These are phyloP conservation scores for Firmiana major DNA, from an alignment of 345 rosid species.

Conservation along the genomic window DNA sequence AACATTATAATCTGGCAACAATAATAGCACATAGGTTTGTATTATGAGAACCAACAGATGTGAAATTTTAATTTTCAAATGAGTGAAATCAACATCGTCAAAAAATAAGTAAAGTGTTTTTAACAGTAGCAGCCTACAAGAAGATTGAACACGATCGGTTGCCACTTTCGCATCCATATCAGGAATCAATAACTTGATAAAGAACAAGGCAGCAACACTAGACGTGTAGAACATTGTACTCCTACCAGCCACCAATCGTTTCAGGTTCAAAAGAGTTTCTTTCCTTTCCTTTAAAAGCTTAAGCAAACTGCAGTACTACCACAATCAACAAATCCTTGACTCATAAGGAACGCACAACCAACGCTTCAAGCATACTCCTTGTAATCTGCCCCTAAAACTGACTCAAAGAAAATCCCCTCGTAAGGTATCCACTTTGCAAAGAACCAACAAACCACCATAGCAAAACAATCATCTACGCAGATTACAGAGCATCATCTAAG, in stretches of 20 bases:
- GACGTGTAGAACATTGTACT: neutral
- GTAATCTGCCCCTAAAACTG: slow-evolving; percentile 32
- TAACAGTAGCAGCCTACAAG: neutral
- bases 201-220: neutral
- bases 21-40: neutral
- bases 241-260: neutral
- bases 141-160: neutral
- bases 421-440: slow-evolving; percentile 50
- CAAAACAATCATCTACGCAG: slow-evolving; percentile 48
- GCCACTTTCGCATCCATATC: neutral
- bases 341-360: slow-evolving; percentile 58
- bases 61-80: neutral
- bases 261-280: neutral
- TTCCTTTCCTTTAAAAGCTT: neutral
- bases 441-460: slow-evolving; percentile 51
- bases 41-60: neutral
- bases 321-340: slow-evolving; percentile 23
- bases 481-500: slow-evolving; percentile 62
- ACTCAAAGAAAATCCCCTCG: slow-evolving; percentile 47
- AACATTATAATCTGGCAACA: neutral
- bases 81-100: neutral
- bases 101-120: neutral
- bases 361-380: slow-evolving; percentile 44
- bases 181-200: neutral
- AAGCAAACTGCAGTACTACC: neutral